These are phyloP conservation scores for Sporisorium sorghi DNA, from an alignment of 1,284 basidiomycete genomes.

Conservation along the genomic window DNA sequence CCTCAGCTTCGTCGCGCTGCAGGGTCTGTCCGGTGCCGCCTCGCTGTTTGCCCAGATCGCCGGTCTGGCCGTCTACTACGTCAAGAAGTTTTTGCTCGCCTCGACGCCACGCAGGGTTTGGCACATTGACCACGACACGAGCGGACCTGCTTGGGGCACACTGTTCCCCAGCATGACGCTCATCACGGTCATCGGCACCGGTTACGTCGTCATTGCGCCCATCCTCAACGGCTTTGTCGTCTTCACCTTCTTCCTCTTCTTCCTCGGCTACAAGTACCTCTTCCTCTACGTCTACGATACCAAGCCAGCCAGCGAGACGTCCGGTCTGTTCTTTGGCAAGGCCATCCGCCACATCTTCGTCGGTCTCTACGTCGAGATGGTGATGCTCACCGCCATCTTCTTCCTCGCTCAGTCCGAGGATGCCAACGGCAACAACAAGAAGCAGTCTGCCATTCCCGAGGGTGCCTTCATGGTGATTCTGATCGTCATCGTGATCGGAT, in stretches of 20 bases:
- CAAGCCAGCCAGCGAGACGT: slow-evolving; percentile 81
- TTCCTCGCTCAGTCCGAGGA: slow-evolving; percentile 59
- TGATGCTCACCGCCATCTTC: slow-evolving; percentile 66
- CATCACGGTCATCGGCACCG: slow-evolving; percentile 61
- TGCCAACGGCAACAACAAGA: slow-evolving; percentile 36
- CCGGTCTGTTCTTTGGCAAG: slow-evolving; percentile 93
- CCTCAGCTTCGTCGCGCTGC: slow-evolving; percentile 78
- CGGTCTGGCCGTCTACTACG: slow-evolving; percentile 82
- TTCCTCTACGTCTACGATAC: slow-evolving; percentile 76
- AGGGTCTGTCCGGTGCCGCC: slow-evolving; percentile 73
- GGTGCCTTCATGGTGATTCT: slow-evolving; percentile 83
- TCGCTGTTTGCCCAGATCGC: slow-evolving; percentile 84
- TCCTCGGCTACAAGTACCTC: slow-evolving; percentile 74
- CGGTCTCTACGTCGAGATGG: slow-evolving; percentile 72
- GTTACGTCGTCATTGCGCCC: slow-evolving; percentile 90
- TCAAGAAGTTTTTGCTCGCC: slow-evolving; percentile 84
- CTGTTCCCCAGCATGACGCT: slow-evolving; percentile 70
- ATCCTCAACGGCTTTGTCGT: slow-evolving; percentile 91
- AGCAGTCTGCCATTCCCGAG: slow-evolving; percentile 59
- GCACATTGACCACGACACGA: slow-evolving; percentile 78
- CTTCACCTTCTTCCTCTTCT: slow-evolving; percentile 85
- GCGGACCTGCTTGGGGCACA: slow-evolving; percentile 84
- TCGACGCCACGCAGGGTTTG: slow-evolving; percentile 89
- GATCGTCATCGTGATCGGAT: slow-evolving; percentile 80
- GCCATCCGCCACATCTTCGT: slow-evolving; percentile 92